Evolutionary conservation across 2,329 filamentous ascomycete species (phyloP).

Genomic region (Aureobasidium leucospermi): DNA sequence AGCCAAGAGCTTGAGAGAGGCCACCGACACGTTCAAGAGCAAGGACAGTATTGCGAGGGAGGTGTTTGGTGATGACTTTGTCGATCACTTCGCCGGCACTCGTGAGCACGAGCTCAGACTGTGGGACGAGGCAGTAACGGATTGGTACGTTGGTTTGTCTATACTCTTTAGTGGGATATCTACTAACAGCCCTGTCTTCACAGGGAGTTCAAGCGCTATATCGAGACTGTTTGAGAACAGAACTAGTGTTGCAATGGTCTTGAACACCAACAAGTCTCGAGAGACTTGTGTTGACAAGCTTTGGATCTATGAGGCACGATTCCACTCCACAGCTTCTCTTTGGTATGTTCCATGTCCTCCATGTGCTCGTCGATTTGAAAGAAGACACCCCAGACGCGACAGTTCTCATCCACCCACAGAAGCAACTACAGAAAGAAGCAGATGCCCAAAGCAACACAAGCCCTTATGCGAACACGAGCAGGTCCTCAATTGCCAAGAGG

Average conservation of each 20-base stretch:
- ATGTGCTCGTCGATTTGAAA: background rate
- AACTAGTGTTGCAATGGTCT: background rate
- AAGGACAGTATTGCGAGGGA: slow-evolving; percentile 83
- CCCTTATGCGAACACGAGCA: background rate
- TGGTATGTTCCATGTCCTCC: background rate
- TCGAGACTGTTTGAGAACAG: slow-evolving; percentile 28
- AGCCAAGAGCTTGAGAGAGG: slow-evolving; percentile 79
- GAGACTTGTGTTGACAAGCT: background rate
- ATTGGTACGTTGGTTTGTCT: slow-evolving; percentile 61
- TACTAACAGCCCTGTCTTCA: slow-evolving; percentile 10
- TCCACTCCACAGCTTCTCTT: background rate
- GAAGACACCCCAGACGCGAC: background rate
- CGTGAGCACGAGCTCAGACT: slow-evolving; percentile 82
- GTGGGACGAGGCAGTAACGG: slow-evolving; percentile 94
- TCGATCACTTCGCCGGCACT: slow-evolving; percentile 90
- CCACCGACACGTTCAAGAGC: slow-evolving; percentile 68
- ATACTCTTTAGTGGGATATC: background rate
- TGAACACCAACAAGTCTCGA: background rate
- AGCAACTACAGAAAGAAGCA: background rate
- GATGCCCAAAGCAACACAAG: background rate
- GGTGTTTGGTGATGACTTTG: slow-evolving; percentile 89
- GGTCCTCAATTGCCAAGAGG: too few relatives aligned
- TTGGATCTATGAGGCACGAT: background rate
- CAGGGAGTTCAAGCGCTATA: slow-evolving; percentile 33
- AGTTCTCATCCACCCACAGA: background rate